Conservation (phyloP, 176 grass and related monocot genomes). For the Oryza meyeriana region DNA sequence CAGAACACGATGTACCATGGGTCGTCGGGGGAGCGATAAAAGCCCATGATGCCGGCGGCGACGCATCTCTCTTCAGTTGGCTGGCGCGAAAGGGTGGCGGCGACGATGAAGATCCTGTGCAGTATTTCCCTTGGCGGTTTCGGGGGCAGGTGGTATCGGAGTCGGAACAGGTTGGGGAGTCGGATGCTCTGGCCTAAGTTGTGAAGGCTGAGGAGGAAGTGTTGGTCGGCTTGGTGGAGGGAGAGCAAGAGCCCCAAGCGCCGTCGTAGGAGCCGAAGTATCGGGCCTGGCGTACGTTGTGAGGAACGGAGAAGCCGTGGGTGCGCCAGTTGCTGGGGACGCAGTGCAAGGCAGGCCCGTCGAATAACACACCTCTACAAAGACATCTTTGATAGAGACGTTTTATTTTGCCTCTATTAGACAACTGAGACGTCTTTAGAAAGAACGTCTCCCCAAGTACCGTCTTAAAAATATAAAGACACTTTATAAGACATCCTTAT, state of each 20-base stretch:
- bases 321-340: background rate
- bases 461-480: too few species aligned
- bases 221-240: background rate
- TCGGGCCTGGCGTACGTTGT: too few species aligned
- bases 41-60: background rate
- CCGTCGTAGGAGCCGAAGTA: too few species aligned
- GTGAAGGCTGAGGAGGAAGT: background rate
- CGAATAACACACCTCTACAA: too few species aligned
- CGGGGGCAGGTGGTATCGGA: too few species aligned
- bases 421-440: too few species aligned
- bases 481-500: too few species aligned
- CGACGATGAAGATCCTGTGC: background rate
- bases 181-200: background rate
- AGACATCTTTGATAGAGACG: too few species aligned
- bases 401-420: too few species aligned
- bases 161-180: background rate
- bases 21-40: rapidly evolving
- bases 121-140: too few species aligned
- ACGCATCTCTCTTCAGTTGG: background rate
- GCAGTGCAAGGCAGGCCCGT: background rate
- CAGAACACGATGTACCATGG: background rate
- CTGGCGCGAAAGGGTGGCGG: background rate
- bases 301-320: too few species aligned
- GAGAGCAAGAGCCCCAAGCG: background rate
- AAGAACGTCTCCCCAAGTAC: too few species aligned